Evolutionary conservation across 192 early-diverging fungal species (phyloP).

Genomic region (Coemansia erecta): DNA sequence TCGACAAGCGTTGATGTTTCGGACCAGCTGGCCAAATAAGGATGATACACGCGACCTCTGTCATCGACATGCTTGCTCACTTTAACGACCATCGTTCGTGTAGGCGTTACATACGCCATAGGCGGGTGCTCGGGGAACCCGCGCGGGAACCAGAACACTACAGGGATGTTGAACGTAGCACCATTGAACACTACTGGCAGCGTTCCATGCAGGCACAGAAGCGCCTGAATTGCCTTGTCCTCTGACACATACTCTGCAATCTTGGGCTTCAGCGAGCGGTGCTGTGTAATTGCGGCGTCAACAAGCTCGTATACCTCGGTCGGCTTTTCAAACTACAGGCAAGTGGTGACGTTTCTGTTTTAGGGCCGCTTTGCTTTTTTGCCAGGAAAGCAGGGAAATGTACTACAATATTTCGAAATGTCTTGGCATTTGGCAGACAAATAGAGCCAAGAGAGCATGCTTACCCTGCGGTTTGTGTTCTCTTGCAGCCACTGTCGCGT

Average conservation of each 20-base stretch:
- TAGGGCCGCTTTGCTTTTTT: not conserved
- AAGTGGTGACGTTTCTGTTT: too few species aligned
- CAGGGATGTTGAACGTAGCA: conserved; percentile 86
- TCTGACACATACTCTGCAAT: conserved; percentile 40
- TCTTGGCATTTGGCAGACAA: conserved; percentile 3
- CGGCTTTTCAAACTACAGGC: conserved; percentile 37
- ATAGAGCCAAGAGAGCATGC: conserved; percentile 1
- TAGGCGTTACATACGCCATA: conserved; percentile 84
- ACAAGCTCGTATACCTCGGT: conserved; percentile 25
- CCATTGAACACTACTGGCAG: conserved; percentile 82
- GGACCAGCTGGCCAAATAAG: conserved; percentile 77
- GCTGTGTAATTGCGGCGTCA: conserved; percentile 29
- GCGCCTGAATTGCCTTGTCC: conserved; percentile 50
- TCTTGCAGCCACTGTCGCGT: conserved; percentile 42
- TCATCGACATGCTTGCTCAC: conserved; percentile 81
- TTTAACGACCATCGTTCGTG: conserved; percentile 80
- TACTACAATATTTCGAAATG: not conserved
- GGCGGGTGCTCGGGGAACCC: conserved; percentile 80
- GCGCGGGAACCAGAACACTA: conserved; percentile 84
- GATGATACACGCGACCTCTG: conserved; percentile 78
- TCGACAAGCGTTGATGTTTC: conserved; percentile 24
- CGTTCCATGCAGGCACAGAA: conserved; percentile 85
- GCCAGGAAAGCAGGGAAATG: not conserved
- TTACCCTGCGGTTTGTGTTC: conserved; percentile 44
- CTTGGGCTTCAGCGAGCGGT: conserved; percentile 34